Evolutionary conservation across 805 yeast genomes (phyloP), one percentile per base, ranked within the genome.

Genomic region (Starmera dryadoides): DNA sequence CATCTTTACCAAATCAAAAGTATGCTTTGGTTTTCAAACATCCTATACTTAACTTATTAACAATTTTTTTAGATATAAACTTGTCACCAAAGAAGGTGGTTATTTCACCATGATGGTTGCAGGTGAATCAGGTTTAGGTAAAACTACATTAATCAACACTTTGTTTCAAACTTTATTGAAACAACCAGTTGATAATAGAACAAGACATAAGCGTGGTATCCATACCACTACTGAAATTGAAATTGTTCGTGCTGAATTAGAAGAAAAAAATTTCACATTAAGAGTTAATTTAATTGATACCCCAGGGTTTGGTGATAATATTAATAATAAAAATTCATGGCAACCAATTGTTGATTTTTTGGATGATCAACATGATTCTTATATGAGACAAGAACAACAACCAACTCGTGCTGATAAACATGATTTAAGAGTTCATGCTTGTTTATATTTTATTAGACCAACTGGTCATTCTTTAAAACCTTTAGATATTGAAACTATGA

Each of bases 231-330:
- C 84, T 21, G 89, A 81, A 48, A 79, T 86, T 46, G 89, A 83
- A 47, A 77, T 87, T 40, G 74, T 75, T 35, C 75, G 91, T 52
- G 91, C 93, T n/a, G 73, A 76, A 42, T 71, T 86, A 48, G 93
- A 81, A 58, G 97, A 89, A 58, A 81, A 85, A 61, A 86, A 83
- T 57, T 85, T 89, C 63, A 73, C 71, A 48, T 73, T 86, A 49
- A 73, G 82, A 45, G 74, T 89, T 47, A 87, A 87, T 49, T 72
- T 89, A 41, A 79, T 89, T 52, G 96, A 88, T 62, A 86, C 96
- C 2, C 96, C 96, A 8, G 96, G 96, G 2, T 86, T 87, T 59
- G 97, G 96, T 44, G 94, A 86, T 58, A 84, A 82, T 59, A 83
- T 87, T 47, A 83, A 88, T 66, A 89, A 88, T 64, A 74, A 73